A percentile compares a stretch with the other conserved stretches of the same genome.
Conservation (phyloP, 768 basidiomycete genomes). For the Pulveroboletus sp. region DNA sequence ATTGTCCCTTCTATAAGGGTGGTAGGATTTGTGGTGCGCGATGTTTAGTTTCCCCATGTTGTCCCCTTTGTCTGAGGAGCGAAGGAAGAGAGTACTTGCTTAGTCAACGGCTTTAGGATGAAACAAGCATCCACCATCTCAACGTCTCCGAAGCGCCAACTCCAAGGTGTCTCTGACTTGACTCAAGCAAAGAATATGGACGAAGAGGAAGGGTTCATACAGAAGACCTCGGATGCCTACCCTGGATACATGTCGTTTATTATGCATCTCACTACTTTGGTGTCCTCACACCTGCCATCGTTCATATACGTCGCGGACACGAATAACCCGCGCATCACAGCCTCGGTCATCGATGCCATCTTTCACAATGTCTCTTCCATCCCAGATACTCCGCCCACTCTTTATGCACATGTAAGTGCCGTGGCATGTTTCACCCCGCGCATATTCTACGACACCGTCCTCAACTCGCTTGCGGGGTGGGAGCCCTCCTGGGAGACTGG, state of each 20-base stretch:
- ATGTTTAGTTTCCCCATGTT: slow-evolving; percentile 59
- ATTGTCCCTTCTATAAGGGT: slow-evolving; percentile 81
- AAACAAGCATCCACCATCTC: background rate
- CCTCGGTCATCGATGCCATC: slow-evolving; percentile 29
- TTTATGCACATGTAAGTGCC: slow-evolving; percentile 48
- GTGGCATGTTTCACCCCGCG: slow-evolving; percentile 57
- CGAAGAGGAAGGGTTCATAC: slow-evolving; percentile 7
- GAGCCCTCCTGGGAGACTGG: slow-evolving; percentile 55
- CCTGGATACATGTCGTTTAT: slow-evolving; percentile 25
- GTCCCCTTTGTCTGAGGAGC: too few relatives aligned
- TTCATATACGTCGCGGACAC: slow-evolving; percentile 69
- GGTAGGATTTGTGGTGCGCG: slow-evolving; percentile 88
- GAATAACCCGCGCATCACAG: slow-evolving; percentile 42
- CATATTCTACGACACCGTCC: slow-evolving; percentile 59
- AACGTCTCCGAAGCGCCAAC: background rate
- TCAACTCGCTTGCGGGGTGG: slow-evolving; percentile 59
- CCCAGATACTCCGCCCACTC: slow-evolving; percentile 23
- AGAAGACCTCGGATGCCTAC: slow-evolving; percentile 8
- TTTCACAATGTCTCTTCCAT: slow-evolving; percentile 12
- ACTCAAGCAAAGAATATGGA: slow-evolving; percentile 11
- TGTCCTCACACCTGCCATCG: slow-evolving; percentile 44
- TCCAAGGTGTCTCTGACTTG: background rate
- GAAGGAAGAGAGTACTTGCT: background rate
- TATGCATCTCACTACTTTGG: slow-evolving; percentile 26
- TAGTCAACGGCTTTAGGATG: slow-evolving; percentile 15